Conservation (phyloP, 768 basidiomycete species). For the Cytidiella melzeri region DNA sequence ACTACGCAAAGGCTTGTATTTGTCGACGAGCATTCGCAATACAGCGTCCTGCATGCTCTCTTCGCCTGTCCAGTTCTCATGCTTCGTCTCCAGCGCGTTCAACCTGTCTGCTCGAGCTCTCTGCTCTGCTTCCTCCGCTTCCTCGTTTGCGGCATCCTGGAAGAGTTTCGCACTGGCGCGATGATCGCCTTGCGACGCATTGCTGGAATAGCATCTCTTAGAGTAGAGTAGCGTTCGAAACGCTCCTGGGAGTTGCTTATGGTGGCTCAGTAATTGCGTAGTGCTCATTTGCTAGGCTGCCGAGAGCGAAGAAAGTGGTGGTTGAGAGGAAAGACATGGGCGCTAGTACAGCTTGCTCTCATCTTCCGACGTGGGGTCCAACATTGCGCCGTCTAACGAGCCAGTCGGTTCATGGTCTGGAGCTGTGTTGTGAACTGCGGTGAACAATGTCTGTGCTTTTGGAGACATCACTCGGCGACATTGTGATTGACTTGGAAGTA, state of each 20-base stretch:
- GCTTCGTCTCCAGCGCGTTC: slow-evolving; percentile 35
- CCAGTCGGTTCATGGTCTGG: no score
- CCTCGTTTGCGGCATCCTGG: slow-evolving; percentile 54
- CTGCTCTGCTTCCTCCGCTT: slow-evolving; percentile 30
- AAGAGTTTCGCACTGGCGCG: slow-evolving; percentile 57
- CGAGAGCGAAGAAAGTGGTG: no score
- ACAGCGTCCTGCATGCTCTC: slow-evolving; percentile 66
- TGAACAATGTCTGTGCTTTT: slow-evolving; percentile 84
- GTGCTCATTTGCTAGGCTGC: neutral
- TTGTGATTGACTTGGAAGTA: slow-evolving; percentile 93
- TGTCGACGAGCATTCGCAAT: slow-evolving; percentile 80
- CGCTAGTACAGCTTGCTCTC: no score
- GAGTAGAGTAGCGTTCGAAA: neutral
- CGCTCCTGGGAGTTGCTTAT: neutral
- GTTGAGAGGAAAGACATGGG: neutral
- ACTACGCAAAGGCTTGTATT: slow-evolving; percentile 75
- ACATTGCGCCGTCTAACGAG: no score
- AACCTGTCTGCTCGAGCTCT: slow-evolving; percentile 11
- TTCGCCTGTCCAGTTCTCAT: slow-evolving; percentile 75
- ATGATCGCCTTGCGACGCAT: slow-evolving; percentile 13
- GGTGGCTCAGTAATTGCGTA: neutral
- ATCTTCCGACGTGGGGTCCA: no score
- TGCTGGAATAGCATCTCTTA: neutral
- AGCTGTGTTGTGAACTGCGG: no score
- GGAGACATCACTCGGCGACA: slow-evolving; percentile 94